Conservation (phyloP, 2,329 filamentous ascomycete genomes). For the Cytospora piceae region DNA sequence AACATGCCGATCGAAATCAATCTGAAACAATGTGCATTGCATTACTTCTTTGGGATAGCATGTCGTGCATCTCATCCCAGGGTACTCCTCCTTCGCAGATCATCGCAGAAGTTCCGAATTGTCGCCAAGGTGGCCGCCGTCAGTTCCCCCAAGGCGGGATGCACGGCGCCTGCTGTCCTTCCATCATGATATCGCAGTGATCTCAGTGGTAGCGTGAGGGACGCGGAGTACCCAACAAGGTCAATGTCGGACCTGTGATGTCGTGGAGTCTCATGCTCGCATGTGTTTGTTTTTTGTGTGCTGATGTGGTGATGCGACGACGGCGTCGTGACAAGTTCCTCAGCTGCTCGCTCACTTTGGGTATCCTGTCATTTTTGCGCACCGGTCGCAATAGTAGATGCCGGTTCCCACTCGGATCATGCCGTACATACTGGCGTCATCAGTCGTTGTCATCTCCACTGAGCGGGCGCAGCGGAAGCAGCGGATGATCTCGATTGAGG, state of each 20-base stretch:
- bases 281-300: too few relatives aligned
- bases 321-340: background rate
- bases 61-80: background rate
- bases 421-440: slow-evolving; percentile 60
- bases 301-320: background rate
- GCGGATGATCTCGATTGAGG: slow-evolving; percentile 62
- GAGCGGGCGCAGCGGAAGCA: slow-evolving; percentile 65
- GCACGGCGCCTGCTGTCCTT: too few relatives aligned
- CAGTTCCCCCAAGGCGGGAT: too few relatives aligned
- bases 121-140: too few relatives aligned
- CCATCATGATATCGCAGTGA: too few relatives aligned
- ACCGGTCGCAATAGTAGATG: slow-evolving; percentile 68
- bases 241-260: too few relatives aligned
- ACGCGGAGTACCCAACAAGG: too few relatives aligned
- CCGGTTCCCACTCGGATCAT: slow-evolving; percentile 69
- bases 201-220: too few relatives aligned
- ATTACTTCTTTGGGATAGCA: background rate
- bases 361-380: slow-evolving; percentile 67
- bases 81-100: background rate
- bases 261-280: too few relatives aligned
- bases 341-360: slow-evolving; percentile 48
- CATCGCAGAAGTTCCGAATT: background rate
- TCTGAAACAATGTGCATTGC: background rate
- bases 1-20: background rate
- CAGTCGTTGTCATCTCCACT: slow-evolving; percentile 64